Base-by-base conservation (phyloP, 805 yeast species). In the Cyberlindnera amylophila region DNA sequence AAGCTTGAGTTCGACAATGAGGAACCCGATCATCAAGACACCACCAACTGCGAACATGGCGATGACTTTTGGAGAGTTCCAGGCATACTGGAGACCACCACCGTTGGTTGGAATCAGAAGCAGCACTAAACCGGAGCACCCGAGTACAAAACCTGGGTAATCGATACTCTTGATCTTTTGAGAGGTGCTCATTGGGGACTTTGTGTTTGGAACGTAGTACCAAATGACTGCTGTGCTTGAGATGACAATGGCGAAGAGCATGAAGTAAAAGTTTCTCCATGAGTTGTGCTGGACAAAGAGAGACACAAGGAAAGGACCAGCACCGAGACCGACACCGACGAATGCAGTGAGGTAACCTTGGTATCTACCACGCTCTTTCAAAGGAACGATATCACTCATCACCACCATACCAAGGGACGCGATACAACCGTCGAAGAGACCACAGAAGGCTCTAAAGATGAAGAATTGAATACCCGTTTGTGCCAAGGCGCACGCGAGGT, bases 31-130 rank as follows among this genome's bases (percentile, higher is more conserved):
- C 17, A 74, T 63, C 19, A 67, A 61, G 0, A 58, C 40, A 1
- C 66, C 72, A 18, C 81, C 81, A 30, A 74, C 46, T 4, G 62
- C 57, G 31, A 76, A 55, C 60, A 72, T 59, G 6, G 62, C 40
- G 11, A 76, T 70, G 13, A 67, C 67, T 16, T 63, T 44, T 3
- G 71, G 58, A 12, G 72, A 72, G 50, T 69, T 51, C 89, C 89
- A 83, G 0, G 65, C 57, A 54, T 70, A 79, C 10, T 72, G 63
- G 8, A 74, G 63, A 3, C 87, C 87, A 28, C 87, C 88, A 14
- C 82, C 81, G 48, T 72, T 70, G 16, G 79, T 56, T 3, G 82
- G 81, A n/a, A 80, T 67, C 64, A 16, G 62, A 4, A 81, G 46
- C 4, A 79, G 57, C 0, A 77, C 72, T 21, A 71, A 64, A 0